These are phyloP conservation scores for Curvularia sp. DNA, from an alignment of 2,329 filamentous ascomycete genomes.

Conservation along the genomic window DNA sequence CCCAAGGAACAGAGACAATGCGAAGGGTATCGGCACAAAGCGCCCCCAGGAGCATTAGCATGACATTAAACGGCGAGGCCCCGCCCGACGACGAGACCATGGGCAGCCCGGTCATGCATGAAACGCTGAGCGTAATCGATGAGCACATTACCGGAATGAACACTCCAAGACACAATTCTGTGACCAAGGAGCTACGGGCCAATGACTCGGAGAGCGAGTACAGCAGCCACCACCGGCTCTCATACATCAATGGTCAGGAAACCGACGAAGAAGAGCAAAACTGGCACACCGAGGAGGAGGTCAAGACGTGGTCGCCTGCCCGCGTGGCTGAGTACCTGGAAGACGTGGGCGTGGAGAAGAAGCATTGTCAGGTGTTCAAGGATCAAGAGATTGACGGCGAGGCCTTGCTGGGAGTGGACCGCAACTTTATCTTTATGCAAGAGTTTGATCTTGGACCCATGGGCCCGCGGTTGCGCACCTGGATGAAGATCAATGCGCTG, in stretches of 20 bases:
- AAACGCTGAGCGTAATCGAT: conserved; percentile 94
- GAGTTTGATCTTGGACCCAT: conserved; percentile 93
- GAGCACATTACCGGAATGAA: conserved; percentile 93
- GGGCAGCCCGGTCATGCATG: conserved; percentile 84
- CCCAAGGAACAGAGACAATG: conserved; percentile 18
- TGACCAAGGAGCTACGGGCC: conserved; percentile 59
- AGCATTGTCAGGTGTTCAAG: conserved; percentile 91
- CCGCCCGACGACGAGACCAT: conserved; percentile 54
- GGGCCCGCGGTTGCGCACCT: conserved; percentile 86
- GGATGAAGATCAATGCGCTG: conserved; percentile 92
- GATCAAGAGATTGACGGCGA: conserved; percentile 97
- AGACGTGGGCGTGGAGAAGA: conserved; percentile 81
- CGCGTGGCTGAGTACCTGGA: conserved; percentile 91
- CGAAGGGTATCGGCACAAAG: conserved; percentile 31
- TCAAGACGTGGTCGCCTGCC: conserved; percentile 78
- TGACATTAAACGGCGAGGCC: conserved; percentile 44
- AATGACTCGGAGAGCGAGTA: conserved; percentile 91
- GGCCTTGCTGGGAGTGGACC: conserved; percentile 91
- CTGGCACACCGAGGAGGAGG: conserved; percentile 73
- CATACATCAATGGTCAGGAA: conserved; percentile 92
- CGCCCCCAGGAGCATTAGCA: conserved; percentile 45
- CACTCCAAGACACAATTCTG: conserved; percentile 63
- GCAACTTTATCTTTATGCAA: conserved; percentile 93
- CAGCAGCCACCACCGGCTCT: conserved; percentile 80
- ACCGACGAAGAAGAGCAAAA: conserved; percentile 90